Base-by-base conservation (phyloP, 768 basidiomycete species). In the Mycena alexandri region DNA sequence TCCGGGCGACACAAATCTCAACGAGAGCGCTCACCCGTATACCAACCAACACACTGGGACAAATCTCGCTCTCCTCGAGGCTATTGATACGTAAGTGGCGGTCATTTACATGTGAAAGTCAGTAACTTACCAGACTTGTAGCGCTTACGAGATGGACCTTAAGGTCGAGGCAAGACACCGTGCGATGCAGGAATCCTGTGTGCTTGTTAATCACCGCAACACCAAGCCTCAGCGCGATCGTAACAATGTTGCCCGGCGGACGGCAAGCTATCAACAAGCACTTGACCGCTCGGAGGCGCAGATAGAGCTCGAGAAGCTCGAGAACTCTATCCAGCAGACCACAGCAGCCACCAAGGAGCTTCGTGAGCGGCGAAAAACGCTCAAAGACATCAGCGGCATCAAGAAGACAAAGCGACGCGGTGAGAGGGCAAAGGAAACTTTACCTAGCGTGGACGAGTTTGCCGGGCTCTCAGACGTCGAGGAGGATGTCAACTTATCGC, bases 1-100 rank as follows among this genome's bases (percentile, higher is more conserved):
- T 1, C 69, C 72, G 0, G 51, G 59, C 9, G 63, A 74, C 41
- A 74, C 69, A 1, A 74, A 74, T 36, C 47, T 71, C 13, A 72
- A 72, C 22, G 73, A 73, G 51, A 72, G 72, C 43, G 63, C 72
- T 5, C 72, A 73, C 38, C 29, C 29, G 29, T 29, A 29, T 29
- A 29, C 29, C 29, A 29, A 29, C 29, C 29, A 29, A 6, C 29
- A 29, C 47, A 68, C 69, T 0, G 72, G 69, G 5, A 74, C 61
- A 21, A 67, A 69, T 52, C 63, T 74, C 0, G n/a, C 69, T 0
- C 60, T 74, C 16, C 55, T 74, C 0, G 72, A 58, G 16, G 69
- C 66, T 10, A 74, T 74, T 29, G 43, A 67, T 21, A 38, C 3
- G 71, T 72, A 25, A 63, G 64, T 34, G 6, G 12, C 13, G 10